Evolutionary conservation across 306 rosid genomes (phyloP).

Genomic region (Prunus campanulata): DNA sequence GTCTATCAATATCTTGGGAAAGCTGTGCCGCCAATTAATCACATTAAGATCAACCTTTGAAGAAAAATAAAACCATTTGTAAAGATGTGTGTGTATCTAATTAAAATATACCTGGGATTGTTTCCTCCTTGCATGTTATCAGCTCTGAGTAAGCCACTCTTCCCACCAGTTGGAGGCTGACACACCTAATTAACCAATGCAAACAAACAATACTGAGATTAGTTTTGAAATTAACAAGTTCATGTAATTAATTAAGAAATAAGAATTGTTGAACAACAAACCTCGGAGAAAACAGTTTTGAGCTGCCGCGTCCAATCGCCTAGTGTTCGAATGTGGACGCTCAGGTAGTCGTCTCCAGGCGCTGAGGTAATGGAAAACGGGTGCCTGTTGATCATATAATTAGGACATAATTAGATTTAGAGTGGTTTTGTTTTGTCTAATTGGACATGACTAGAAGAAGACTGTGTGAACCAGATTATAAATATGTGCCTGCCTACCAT

Average conservation of each 20-base stretch:
- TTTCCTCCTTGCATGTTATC: slow-evolving; percentile 37
- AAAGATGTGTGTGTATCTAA: neutral
- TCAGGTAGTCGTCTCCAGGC: slow-evolving; percentile 52
- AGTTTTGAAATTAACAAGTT: neutral
- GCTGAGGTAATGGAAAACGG: slow-evolving; percentile 64
- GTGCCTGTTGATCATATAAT: slow-evolving; percentile 33
- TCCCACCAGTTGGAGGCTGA: slow-evolving; percentile 52
- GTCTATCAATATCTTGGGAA: slow-evolving; percentile 52
- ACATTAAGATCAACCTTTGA: neutral
- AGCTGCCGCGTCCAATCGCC: slow-evolving; percentile 68
- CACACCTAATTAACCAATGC: slow-evolving; percentile 25
- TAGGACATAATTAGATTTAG: neutral
- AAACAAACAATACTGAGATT: neutral
- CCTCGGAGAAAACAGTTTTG: slow-evolving; percentile 49
- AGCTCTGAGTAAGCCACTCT: slow-evolving; percentile 54
- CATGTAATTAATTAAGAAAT: neutral
- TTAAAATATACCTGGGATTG: slow-evolving; percentile 23
- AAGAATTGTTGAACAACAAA: slow-evolving; percentile 5
- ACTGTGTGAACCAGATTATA: neutral
- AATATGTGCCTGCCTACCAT: slow-evolving; percentile 29
- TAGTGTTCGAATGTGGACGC: slow-evolving; percentile 55
- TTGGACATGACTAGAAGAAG: neutral
- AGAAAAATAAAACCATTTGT: neutral
- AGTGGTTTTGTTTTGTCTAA: neutral
- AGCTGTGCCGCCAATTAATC: slow-evolving; percentile 12